phyloP scores from a whole-genome alignment of 1,139 yeast genomes.

The Eremothecium coryli region DNA sequence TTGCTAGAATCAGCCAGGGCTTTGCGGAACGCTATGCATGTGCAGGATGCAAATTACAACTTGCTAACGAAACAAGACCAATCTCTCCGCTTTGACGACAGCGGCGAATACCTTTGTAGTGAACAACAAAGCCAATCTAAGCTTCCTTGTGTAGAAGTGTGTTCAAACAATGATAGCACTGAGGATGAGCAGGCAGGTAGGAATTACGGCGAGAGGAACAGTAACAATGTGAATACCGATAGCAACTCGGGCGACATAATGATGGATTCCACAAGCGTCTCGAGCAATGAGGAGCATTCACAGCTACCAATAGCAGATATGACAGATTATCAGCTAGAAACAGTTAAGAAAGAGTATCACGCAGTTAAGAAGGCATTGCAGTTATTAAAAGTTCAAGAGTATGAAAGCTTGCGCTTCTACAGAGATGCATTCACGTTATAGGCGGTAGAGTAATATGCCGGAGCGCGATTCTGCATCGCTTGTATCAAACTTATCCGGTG shows the following conservation, averaged over 20 bases:
- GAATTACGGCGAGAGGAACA: not conserved
- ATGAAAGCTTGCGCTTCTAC: constrained; percentile 19
- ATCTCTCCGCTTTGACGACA: not conserved
- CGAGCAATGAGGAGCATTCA: constrained; percentile 7
- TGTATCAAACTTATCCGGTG: constrained; percentile 15
- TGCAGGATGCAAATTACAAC: constrained; percentile 1
- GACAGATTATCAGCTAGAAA: not conserved
- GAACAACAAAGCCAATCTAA: not conserved
- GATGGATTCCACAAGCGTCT: constrained; percentile 13
- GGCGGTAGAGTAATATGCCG: constrained; percentile 5
- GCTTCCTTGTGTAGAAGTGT: too few species aligned
- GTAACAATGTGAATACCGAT: constrained; percentile 10
- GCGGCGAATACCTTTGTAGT: not conserved
- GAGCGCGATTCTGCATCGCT: constrained; percentile 2
- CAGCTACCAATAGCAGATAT: constrained; percentile 11
- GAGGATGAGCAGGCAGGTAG: not conserved
- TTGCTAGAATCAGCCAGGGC: constrained; percentile 21
- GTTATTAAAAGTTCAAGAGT: constrained; percentile 19
- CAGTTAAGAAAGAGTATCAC: constrained; percentile 14
- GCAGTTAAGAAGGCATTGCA: constrained; percentile 14
- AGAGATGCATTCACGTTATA: constrained; percentile 24
- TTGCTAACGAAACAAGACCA: constrained; percentile 4
- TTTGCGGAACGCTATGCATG: constrained; percentile 13
- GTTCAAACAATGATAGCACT: not conserved
- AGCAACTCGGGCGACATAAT: constrained; percentile 22